phyloP scores from a whole-genome alignment of 2,329 filamentous ascomycete genomes.

The Blastomyces percursus region DNA sequence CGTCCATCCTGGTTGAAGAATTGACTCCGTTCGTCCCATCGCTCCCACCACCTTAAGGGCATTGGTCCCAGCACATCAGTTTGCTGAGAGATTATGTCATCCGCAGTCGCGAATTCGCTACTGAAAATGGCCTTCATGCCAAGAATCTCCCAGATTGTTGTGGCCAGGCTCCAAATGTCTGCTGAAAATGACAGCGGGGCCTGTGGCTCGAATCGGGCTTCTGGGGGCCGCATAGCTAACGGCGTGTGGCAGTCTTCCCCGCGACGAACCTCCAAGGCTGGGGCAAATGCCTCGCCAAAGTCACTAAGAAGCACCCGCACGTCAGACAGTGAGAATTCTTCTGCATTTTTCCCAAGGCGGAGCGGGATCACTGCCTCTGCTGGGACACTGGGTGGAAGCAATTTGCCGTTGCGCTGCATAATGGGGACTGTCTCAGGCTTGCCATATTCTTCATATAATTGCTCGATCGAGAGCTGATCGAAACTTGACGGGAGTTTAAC shows the following conservation, averaged over 20 bases:
- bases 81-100: conserved; percentile 13
- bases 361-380: conserved; percentile 19
- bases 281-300: conserved; percentile 26
- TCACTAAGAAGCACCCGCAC: conserved; percentile 24
- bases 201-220: conserved; percentile 16
- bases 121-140: conserved; percentile 17
- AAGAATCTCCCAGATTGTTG: conserved; percentile 19
- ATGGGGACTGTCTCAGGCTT: conserved; percentile 22
- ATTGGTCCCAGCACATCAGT: conserved; percentile 13
- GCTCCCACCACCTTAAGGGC: conserved; percentile 11
- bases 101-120: conserved; percentile 6
- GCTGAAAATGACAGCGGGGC: conserved; percentile 15
- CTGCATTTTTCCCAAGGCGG: conserved; percentile 21
- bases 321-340: conserved; percentile 22
- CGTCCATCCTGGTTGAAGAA: conserved; percentile 11
- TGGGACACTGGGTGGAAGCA: conserved; percentile 21
- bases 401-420: conserved; percentile 15
- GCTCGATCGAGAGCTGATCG: conserved; percentile 21
- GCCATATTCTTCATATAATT: conserved; percentile 25
- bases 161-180: conserved; percentile 20
- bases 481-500: conserved; percentile 19
- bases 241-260: conserved; percentile 18
- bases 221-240: conserved; percentile 14
- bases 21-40: conserved; percentile 10
- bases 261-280: conserved; percentile 1